Evolutionary conservation across 441 rosid species (phyloP).

Genomic region (Mallotus repandus): DNA sequence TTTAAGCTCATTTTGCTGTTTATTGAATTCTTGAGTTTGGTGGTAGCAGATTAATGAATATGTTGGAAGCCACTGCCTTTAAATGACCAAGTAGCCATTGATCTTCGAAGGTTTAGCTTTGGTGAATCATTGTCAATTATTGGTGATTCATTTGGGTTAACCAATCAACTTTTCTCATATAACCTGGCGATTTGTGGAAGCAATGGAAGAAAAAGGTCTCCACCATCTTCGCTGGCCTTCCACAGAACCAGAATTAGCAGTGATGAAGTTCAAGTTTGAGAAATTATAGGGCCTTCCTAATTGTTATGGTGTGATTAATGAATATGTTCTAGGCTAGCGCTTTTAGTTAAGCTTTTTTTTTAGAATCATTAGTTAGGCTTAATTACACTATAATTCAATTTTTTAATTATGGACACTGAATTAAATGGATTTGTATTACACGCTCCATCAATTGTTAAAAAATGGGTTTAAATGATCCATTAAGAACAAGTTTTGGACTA

Average conservation of each 20-base stretch:
- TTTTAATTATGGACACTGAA: no score
- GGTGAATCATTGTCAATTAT: conserved; percentile 72
- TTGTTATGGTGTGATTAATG: conserved; percentile 78
- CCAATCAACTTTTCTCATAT: conserved; percentile 85
- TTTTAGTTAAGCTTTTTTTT: no score
- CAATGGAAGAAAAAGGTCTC: conserved; percentile 80
- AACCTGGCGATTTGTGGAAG: conserved; percentile 91
- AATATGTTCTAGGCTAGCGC: no score
- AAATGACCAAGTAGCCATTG: conserved; percentile 78
- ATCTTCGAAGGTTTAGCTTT: conserved; percentile 85
- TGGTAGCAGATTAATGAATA: no score
- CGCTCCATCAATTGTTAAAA: no score
- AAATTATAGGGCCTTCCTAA: conserved; percentile 71
- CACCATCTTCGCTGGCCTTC: conserved; percentile 74
- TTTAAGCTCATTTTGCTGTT: no score
- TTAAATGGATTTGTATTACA: no score
- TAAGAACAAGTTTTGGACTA: no score
- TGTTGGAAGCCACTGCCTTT: conserved; percentile 48
- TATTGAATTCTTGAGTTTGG: no score
- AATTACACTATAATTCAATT: no score
- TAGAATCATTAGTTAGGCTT: no score
- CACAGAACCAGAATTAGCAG: conserved; percentile 42
- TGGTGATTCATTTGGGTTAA: conserved; percentile 73
- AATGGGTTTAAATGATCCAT: no score
- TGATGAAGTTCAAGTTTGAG: conserved; percentile 71